These are phyloP conservation scores for Westerdykella aurantiaca DNA, from an alignment of 2,329 filamentous ascomycete species.

Conservation along the genomic window DNA sequence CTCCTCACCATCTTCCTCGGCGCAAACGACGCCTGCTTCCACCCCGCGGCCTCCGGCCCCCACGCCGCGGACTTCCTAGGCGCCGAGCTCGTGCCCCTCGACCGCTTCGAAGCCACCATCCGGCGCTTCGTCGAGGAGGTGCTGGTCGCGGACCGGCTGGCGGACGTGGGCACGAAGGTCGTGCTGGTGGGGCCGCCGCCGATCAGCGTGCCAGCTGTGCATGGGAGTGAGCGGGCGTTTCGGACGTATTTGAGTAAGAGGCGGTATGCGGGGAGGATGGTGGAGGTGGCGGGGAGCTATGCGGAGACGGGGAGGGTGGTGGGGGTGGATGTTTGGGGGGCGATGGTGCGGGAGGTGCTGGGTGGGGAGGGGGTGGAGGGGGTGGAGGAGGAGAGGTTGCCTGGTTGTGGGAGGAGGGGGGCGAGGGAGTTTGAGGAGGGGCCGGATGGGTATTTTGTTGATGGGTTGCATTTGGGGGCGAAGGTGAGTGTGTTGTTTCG, in stretches of 20 bases:
- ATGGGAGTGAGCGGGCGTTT: slow-evolving; percentile 15
- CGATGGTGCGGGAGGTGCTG: slow-evolving; percentile 19
- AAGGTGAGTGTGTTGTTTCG: slow-evolving; percentile 14
- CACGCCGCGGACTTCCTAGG: slow-evolving; percentile 23
- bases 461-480: slow-evolving; percentile 35
- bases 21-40: slow-evolving; percentile 37
- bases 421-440: slow-evolving; percentile 22
- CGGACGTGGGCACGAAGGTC: slow-evolving; percentile 25
- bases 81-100: slow-evolving; percentile 27
- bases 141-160: slow-evolving; percentile 23
- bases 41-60: slow-evolving; percentile 1
- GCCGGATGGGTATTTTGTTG: slow-evolving; percentile 30
- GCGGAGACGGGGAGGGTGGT: slow-evolving; percentile 28
- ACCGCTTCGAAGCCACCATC: slow-evolving; percentile 31
- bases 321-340: slow-evolving; percentile 33
- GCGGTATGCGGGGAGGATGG: slow-evolving; percentile 33
- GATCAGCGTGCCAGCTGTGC: slow-evolving; percentile 17
- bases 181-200: slow-evolving; percentile 37
- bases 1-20: slow-evolving; percentile 39
- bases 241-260: slow-evolving; percentile 37
- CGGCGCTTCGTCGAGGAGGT: slow-evolving; percentile 33
- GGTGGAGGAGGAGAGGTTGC: slow-evolving; percentile 25
- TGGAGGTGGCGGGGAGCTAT: slow-evolving; percentile 33
- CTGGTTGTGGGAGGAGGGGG: slow-evolving; percentile 31
- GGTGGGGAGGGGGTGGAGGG: slow-evolving; percentile 17